phyloP scores from a whole-genome alignment of 1,139 yeast species.

The Saccharomyces pastorianus region DNA sequence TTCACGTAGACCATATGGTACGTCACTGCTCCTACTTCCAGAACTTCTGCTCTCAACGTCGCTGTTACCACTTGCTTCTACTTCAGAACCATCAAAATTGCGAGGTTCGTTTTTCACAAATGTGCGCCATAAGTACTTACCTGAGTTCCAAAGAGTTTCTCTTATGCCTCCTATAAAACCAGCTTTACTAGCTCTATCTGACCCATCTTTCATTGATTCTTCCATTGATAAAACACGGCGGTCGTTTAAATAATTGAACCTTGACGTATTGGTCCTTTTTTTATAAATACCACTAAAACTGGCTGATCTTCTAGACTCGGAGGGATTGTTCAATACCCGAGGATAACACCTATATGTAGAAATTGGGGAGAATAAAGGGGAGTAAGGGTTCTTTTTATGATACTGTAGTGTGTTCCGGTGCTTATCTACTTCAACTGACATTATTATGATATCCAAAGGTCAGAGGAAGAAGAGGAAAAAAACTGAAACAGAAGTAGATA shows the following conservation, averaged over 20 bases:
- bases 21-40: background rate
- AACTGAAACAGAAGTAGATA: background rate
- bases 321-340: background rate
- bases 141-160: background rate
- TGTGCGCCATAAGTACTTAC: background rate
- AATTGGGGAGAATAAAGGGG: slow-evolving; percentile 9
- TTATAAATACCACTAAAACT: background rate
- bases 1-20: background rate
- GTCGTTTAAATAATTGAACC: background rate
- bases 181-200: background rate
- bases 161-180: background rate
- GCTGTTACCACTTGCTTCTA: background rate
- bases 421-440: slow-evolving; percentile 9
- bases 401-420: slow-evolving; percentile 11
- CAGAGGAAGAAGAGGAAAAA: background rate
- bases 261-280: background rate
- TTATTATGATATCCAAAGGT: background rate
- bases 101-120: background rate
- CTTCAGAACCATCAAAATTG: background rate
- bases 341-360: slow-evolving; percentile 8
- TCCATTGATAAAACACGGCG: background rate
- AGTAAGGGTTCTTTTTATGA: slow-evolving; percentile 7
- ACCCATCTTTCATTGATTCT: background rate
- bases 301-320: background rate
- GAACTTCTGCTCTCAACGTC: background rate